Evolutionary conservation across 495 filamentous ascomycete species (phyloP).

Genomic region (Xylaria longipes): DNA sequence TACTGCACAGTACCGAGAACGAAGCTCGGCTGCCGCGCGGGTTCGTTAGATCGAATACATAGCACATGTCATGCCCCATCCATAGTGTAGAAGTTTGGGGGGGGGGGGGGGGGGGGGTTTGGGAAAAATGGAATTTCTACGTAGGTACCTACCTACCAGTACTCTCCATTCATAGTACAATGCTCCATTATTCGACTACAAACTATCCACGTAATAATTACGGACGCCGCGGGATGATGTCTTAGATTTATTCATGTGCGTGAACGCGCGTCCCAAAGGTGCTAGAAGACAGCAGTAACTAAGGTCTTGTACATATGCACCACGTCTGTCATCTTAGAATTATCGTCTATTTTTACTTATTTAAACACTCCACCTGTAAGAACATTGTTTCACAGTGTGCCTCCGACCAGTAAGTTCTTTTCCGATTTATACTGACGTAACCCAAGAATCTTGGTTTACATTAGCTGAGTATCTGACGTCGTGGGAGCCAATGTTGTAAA

Average conservation of each 20-base stretch:
- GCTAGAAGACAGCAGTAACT: neutral
- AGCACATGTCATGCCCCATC: neutral
- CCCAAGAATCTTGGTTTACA: neutral
- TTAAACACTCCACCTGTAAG: neutral
- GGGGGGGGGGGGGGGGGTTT: neutral
- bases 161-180: neutral
- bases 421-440: neutral
- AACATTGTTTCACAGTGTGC: neutral
- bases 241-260: neutral
- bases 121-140: neutral
- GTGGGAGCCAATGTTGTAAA: neutral
- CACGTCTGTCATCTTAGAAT: neutral
- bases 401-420: neutral
- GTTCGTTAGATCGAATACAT: neutral
- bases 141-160: neutral
- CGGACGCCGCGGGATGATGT: neutral
- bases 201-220: neutral
- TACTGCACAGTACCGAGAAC: neutral
- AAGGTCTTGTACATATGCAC: neutral
- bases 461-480: neutral
- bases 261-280: constrained; percentile 5
- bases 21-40: neutral
- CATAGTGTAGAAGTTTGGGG: neutral
- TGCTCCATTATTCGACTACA: neutral
- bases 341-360: constrained; percentile 1